These are phyloP conservation scores for Malassezia obtusa DNA, from an alignment of 1,284 basidiomycete genomes.

Conservation along the genomic window DNA sequence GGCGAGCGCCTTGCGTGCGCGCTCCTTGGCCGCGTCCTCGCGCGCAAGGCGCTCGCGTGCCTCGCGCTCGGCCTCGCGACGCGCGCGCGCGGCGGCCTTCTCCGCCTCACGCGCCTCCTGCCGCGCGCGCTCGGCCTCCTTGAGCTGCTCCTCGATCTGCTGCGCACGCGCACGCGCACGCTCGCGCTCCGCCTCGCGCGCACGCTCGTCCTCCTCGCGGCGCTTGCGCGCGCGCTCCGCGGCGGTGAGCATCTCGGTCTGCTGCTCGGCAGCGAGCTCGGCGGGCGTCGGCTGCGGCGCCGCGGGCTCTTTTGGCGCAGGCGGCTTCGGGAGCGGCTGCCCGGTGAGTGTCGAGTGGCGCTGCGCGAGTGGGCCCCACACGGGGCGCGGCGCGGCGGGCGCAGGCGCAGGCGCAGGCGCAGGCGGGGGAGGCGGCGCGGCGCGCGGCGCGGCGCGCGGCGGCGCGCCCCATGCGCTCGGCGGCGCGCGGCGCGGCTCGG, in stretches of 20 bases:
- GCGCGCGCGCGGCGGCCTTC: neutral
- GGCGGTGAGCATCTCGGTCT: slow-evolving; percentile 33
- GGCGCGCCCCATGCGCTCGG: neutral
- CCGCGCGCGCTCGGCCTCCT: slow-evolving; percentile 23
- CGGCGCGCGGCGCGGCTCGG: neutral
- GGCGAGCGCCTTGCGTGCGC: neutral
- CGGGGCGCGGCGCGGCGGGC: neutral
- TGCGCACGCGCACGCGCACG: slow-evolving; percentile 39
- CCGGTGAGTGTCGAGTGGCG: slow-evolving; percentile 21
- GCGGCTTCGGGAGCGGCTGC: slow-evolving; percentile 16
- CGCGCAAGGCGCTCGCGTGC: neutral
- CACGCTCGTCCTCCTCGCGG: slow-evolving; percentile 38
- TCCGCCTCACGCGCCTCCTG: neutral
- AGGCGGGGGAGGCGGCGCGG: neutral
- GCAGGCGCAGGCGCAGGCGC: slow-evolving; percentile 9
- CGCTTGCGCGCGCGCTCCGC: slow-evolving; percentile 42
- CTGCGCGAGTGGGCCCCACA: slow-evolving; percentile 42
- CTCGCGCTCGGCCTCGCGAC: neutral
- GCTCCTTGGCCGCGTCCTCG: neutral
- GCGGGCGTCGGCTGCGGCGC: slow-evolving; percentile 16
- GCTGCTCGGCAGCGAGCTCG: slow-evolving; percentile 17
- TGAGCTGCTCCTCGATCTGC: slow-evolving; percentile 34
- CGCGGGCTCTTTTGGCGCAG: slow-evolving; percentile 5
- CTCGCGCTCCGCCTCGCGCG: slow-evolving; percentile 31
- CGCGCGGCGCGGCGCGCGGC: neutral